Evolutionary conservation across 2,329 filamentous ascomycete species (phyloP), one percentile per base, ranked within the genome.

Genomic region (Diaporthe sp.): DNA sequence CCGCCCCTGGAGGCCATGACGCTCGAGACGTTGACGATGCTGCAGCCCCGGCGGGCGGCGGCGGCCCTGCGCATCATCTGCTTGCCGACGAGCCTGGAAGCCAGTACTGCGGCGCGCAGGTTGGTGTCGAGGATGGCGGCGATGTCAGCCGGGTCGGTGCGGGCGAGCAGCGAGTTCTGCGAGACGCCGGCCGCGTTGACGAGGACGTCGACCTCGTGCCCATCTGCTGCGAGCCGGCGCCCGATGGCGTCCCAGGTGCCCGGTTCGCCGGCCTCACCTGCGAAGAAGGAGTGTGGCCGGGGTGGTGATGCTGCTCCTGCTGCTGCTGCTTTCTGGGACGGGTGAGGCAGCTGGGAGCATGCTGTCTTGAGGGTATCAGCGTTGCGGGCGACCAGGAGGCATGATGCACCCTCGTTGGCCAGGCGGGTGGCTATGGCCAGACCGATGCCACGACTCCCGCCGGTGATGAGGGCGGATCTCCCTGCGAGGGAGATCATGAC

Each of bases 11-110:
- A 81, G 0, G 92, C 95, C 61, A 98, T 88, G 42, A 97, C 85
- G 65, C 94, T 96, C 0, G 94, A 92, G 31, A 98, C 86, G 81
- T 98, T 98, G 83, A 98, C 92, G 77, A 98, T 95, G 80, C 91
- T 94, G 10, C 88, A 71, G 9, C 42, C 65, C 2, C 37, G 61
- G 57, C 71, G 75, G 25, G 62, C 34, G 12, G 46, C 44, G 42
- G 53, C 34, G 90, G 25, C 62, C 61, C 19, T 44, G 73, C 80
- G 80, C 78, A 88, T 82, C 88, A 91, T 89, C 67, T 79, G 83
- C 75, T 85, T 87, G 42, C 87, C 82, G 19, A 91, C 81, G 12
- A 82, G 83, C 79, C 88, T 89, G 80, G 92, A 94, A 4, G 90
- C 91, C 71, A 88, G 84, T 78, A 94, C 91, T 73, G 94, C 91